Conservation (phyloP, 2,329 filamentous ascomycete genomes). For the Colletotrichum kahawae region DNA sequence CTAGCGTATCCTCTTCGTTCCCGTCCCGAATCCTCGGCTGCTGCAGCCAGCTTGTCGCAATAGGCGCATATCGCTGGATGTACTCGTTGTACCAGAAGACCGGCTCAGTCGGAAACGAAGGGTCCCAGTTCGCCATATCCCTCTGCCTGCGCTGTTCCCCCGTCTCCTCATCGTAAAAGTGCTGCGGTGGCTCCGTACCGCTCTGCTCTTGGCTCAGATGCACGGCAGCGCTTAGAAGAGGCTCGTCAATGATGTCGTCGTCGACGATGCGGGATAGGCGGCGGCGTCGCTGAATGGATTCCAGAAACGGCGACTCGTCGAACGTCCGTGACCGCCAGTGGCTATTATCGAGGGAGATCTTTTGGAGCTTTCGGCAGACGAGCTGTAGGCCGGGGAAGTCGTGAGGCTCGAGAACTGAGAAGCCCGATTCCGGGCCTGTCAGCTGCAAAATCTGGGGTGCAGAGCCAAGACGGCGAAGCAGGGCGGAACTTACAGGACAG, state of each 20-base stretch:
- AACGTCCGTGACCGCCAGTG: constrained; percentile 82
- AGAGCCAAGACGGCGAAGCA: not conserved
- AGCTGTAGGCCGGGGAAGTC: constrained; percentile 73
- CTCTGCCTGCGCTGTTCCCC: constrained; percentile 43
- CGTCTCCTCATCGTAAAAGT: constrained; percentile 27
- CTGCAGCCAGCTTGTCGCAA: constrained; percentile 80
- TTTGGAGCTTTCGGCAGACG: constrained; percentile 69
- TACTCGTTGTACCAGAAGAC: constrained; percentile 91
- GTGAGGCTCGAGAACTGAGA: constrained; percentile 63
- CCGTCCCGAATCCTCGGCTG: constrained; percentile 54
- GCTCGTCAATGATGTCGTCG: constrained; percentile 15
- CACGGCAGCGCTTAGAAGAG: constrained; percentile 14
- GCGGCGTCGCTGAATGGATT: constrained; percentile 60
- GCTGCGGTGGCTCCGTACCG: not conserved
- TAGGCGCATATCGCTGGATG: constrained; percentile 77
- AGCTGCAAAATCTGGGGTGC: constrained; percentile 8
- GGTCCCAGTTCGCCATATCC: constrained; percentile 83
- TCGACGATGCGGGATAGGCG: constrained; percentile 31
- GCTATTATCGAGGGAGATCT: constrained; percentile 73
- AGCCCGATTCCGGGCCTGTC: constrained; percentile 1
- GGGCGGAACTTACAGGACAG: constrained; percentile 13
- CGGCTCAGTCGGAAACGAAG: constrained; percentile 71
- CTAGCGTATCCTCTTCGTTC: constrained; percentile 53
- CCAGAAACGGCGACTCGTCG: constrained; percentile 69
- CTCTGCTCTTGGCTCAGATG: constrained; percentile 7